phyloP scores from a whole-genome alignment of 306 rosid species.

The Acacia confusa region DNA sequence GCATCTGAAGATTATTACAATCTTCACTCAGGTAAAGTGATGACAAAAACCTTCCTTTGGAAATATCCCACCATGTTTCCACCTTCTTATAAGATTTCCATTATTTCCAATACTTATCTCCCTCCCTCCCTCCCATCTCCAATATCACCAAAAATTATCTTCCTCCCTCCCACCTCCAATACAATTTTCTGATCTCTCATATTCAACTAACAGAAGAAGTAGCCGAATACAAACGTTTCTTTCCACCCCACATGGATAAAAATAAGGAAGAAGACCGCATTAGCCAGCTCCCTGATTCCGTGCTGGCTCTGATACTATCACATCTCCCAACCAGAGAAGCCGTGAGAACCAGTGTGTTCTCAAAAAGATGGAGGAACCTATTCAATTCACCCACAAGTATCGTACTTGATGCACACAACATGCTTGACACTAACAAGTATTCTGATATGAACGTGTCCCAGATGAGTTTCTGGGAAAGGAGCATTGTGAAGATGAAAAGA shows the following conservation, averaged over 20 bases:
- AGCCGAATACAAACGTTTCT: too few relatives aligned
- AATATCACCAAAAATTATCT: not conserved
- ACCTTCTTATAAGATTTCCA: too few relatives aligned
- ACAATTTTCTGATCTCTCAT: not conserved
- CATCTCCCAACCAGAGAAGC: constrained; percentile 26
- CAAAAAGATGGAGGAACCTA: constrained; percentile 27
- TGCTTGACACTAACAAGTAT: constrained; percentile 20
- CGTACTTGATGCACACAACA: constrained; percentile 30
- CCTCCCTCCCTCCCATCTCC: not conserved
- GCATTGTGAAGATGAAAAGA: constrained; percentile 8
- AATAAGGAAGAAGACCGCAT: constrained; percentile 31
- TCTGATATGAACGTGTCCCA: not conserved
- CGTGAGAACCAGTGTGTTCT: constrained; percentile 35
- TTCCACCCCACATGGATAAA: too few relatives aligned
- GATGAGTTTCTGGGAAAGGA: not conserved
- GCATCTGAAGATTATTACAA: not conserved
- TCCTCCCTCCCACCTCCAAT: not conserved
- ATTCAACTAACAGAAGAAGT: not conserved
- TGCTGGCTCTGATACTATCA: constrained; percentile 31
- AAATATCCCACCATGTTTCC: too few relatives aligned
- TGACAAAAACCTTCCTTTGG: too few relatives aligned
- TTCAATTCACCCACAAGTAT: constrained; percentile 28
- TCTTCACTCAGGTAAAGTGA: not conserved
- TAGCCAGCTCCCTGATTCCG: constrained; percentile 26
- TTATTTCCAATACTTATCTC: not conserved